Conservation (phyloP, 192 early-diverging fungal genomes). For the Umbelopsis ramanniana region DNA sequence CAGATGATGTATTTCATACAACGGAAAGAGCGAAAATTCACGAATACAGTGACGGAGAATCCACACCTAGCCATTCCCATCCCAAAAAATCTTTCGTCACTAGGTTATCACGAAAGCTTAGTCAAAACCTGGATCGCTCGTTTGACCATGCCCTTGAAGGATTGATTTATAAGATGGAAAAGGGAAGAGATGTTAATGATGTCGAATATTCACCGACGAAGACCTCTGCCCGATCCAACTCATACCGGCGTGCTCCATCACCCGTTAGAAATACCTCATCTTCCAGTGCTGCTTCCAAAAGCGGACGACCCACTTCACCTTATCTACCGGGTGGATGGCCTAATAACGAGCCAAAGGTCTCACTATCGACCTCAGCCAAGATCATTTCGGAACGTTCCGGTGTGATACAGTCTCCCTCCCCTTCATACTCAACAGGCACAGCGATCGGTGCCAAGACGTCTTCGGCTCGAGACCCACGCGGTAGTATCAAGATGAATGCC, state of each 20-base stretch:
- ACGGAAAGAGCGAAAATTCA: conserved; percentile 7
- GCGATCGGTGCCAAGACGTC: background rate
- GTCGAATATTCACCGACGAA: background rate
- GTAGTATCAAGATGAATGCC: conserved; percentile 17
- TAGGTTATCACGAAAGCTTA: conserved; percentile 9
- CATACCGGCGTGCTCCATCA: background rate
- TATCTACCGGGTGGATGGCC: conserved; percentile 16
- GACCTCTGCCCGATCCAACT: conserved; percentile 2
- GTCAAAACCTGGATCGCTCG: conserved; percentile 12
- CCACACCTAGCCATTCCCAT: background rate
- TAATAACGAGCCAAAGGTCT: background rate
- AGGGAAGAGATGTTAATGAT: conserved; percentile 1
- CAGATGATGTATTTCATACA: conserved; percentile 13
- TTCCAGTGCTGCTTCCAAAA: background rate
- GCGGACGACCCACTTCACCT: background rate
- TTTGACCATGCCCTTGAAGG: conserved; percentile 12
- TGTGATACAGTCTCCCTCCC: background rate
- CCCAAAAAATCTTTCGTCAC: background rate
- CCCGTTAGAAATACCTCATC: background rate
- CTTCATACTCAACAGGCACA: conserved; percentile 8
- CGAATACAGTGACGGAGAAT: background rate
- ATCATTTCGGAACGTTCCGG: background rate
- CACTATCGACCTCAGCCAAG: conserved; percentile 9
- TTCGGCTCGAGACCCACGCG: background rate
- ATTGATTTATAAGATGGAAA: conserved; percentile 2